Evolutionary conservation across 257 asterid species (phyloP), one percentile per base, ranked within the genome.

Genomic region (Coffea canephora): DNA sequence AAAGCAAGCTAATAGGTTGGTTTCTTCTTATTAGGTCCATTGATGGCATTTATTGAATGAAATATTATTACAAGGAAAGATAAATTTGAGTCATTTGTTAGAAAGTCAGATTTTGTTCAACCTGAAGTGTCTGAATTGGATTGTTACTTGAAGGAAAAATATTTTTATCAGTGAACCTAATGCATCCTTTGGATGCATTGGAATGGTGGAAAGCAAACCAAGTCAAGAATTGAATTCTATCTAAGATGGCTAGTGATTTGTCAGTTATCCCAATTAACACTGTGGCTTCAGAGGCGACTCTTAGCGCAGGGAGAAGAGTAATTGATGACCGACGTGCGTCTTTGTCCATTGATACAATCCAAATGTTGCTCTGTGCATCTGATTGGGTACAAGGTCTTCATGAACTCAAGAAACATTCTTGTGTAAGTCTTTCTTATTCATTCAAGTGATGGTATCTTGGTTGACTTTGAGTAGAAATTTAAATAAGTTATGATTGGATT

Each of bases 181-280:
- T 1, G 46, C 46, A 12, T 1, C 59, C 43, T 43, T 71, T 71
- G 59, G n/a, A 71, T 71, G 39, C 27, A 6, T 6, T 72, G 27
- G 62, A 50, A 31, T 72, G 61, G 76, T 71, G 76, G 59, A 71
- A 46, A 49, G 76, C 34, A 21, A 71, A 71, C 39, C 31, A 45
- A 2, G 15, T 5, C 6, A 71, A 71, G 59, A 21, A 45, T 49
- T 3, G 61, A 25, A 64, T 64, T 19, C 39, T 64, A 27, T 64
- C 13, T 64, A 64, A 64, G 39, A 64, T 64, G 31, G 21, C 21
- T 21, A 3, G 21, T 71, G 39, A 71, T n/a, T 43, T 71, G 0
- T 25, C 64, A 5, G 57, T 43, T n/a, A 62, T 75, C 36, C 79
- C 39, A 16, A 75, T 57, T 10, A 36, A 54, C 18, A 75, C 70